Base-by-base conservation (phyloP, 2,329 filamentous ascomycete species). In the Elsinoe perseae region DNA sequence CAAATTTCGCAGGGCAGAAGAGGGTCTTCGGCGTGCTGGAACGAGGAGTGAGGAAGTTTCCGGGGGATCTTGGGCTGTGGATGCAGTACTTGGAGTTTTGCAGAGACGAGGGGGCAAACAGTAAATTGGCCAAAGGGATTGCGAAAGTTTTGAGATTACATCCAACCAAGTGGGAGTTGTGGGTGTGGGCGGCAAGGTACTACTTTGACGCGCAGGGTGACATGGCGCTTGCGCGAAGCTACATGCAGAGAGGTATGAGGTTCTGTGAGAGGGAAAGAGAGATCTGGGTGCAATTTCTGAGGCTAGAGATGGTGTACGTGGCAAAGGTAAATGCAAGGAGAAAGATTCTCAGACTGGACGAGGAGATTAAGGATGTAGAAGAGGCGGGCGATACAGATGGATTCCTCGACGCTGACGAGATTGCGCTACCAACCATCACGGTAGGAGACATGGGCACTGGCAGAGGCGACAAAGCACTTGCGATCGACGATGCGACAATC, bases 251-350 rank as follows among this genome's bases (percentile, higher is more conserved):
- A 60, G 93, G 91, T 0, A 80, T 95, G 66, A 79, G 93, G 40
- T 97, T 98, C 71, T 96, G 91, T 74, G 89, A 85, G 53, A 81
- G 76, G 50, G 85, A 86, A 46, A 82, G 78, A 61, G 76, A 77
- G 16, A 70, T 98, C 53, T 98, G 92, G 90, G 68, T 95, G 30
- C 89, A 95, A 72, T 97, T 96, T 68, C 86, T 87, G 7, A 85
- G 87, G 66, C 79, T 92, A 66, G 93, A 98, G 76, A 89, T 95
- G 83, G 85, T 93, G 60, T 97, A 95, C 77, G 77, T 97, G 56
- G 83, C 81, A 53, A 90, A 87, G 73, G 83, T 97, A 66, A 83
- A 87, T 58, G 82, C 82, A 59, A 82, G 89, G 68, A 83, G 85
- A 70, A 79, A 78, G 63, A 81, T 87, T 56, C 68, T 88, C 57